Percentiles rank a stretch among this genome's conserved stretches.
Evolutionary conservation across 2,329 filamentous ascomycete species (phyloP).

Genomic region (Colletotrichum incanum): DNA sequence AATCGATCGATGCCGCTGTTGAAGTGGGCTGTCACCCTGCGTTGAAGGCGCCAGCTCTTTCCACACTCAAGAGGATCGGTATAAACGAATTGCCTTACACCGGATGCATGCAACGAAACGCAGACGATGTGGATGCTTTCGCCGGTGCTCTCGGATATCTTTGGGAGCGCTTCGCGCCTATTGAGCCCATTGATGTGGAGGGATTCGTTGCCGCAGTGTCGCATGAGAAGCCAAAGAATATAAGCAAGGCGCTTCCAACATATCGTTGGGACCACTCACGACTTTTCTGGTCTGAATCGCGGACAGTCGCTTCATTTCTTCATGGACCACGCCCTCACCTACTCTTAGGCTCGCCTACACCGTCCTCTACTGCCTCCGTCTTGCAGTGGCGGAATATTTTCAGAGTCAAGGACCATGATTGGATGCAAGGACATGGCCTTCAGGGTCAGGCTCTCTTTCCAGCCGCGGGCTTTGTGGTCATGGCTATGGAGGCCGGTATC

Average conservation of each 20-base stretch:
- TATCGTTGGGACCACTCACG: constrained; percentile 60
- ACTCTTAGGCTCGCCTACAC: constrained; percentile 45
- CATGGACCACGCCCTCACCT: constrained; percentile 53
- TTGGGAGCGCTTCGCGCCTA: not conserved
- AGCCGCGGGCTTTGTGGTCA: constrained; percentile 59
- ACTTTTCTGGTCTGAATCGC: constrained; percentile 50
- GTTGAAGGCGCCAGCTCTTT: constrained; percentile 53
- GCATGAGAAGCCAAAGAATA: no score
- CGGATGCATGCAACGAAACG: constrained; percentile 45
- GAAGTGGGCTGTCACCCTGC: constrained; percentile 57
- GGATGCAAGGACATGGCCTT: constrained; percentile 51
- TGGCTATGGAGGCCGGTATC: constrained; percentile 59
- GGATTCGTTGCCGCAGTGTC: no score
- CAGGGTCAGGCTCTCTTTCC: constrained; percentile 56
- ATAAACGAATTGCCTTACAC: constrained; percentile 45
- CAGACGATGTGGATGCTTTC: constrained; percentile 43
- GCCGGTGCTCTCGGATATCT: constrained; percentile 19
- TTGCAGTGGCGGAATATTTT: constrained; percentile 38
- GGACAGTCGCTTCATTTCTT: constrained; percentile 44
- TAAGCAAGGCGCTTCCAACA: constrained; percentile 48
- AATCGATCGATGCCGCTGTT: constrained; percentile 42
- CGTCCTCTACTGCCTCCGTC: not conserved
- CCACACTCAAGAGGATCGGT: not conserved
- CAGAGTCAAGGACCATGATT: constrained; percentile 45
- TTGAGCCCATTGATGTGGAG: no score